Base-by-base conservation (phyloP, 1,284 basidiomycete genomes). In the Apiotrichum brassicae region DNA sequence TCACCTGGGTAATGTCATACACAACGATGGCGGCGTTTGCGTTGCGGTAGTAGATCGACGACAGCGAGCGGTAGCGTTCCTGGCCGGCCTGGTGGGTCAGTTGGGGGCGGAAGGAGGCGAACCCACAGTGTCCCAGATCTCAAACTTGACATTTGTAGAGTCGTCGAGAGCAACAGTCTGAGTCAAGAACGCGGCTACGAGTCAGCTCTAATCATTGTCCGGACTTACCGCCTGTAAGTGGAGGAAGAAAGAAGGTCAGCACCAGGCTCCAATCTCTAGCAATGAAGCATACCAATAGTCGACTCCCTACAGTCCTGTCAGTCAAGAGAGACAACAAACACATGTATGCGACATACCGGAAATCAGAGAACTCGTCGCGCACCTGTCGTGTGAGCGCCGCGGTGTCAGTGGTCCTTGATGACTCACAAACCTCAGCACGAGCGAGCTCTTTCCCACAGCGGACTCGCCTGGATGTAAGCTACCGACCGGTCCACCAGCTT, bases 1-100 rank as follows among this genome's bases (percentile, higher is more conserved):
- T 56, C 54, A 70, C 70, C 52, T 92, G 88, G 14, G 89, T 93
- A 49, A 98, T 85, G 72, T 98, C 94, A 75, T 97, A 98, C 24
- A 97, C 93, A 25, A 98, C 94, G 32, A 97, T 91, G 37, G 93
- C 94, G 7, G 94, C 94, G 72, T 97, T 93, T 11, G 94, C 93
- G 64, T 98, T 97, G 66, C 94, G 86, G 74, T 97, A 98, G 76
- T 98, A 98, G 85, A 93, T 94, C 43, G 90, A 90, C 37, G 90
- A 89, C 19, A 75, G 66, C 18, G 68, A 70, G 54, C 71, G 71
- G 60, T 74, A 74, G 7, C 71, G 68, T 70, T 30, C 28, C 28
- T 30, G 28, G 14, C 28, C 28, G 14, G 28, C 28, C 28, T 30
- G 28, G 46, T 6, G 16, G 20, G 54, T 56, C n/a, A 56, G 48